Conservation (phyloP, 2,329 filamentous ascomycete species). For the Fusarium sp. region DNA sequence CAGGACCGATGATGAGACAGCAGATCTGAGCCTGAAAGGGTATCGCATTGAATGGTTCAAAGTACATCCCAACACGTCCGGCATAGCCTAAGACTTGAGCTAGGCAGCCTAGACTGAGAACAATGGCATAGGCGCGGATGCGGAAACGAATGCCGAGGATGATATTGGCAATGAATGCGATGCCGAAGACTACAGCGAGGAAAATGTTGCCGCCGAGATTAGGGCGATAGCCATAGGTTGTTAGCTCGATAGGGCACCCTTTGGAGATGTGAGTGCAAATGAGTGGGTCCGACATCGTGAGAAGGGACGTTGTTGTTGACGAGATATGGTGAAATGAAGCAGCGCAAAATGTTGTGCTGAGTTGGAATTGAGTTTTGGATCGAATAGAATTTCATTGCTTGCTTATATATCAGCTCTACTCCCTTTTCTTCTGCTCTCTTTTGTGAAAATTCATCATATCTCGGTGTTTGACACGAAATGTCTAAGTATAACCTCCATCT, state of each 20-base stretch:
- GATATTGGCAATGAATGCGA: not conserved
- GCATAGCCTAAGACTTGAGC: not conserved
- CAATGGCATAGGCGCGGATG: constrained; percentile 5
- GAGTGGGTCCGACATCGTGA: not conserved
- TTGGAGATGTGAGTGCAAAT: not conserved
- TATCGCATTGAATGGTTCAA: not conserved
- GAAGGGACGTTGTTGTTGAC: not conserved
- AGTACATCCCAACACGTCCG: constrained; percentile 8
- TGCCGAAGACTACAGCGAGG: not conserved
- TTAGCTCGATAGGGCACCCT: not conserved
- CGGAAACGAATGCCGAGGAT: not conserved
- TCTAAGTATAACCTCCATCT: not conserved
- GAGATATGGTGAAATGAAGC: not conserved
- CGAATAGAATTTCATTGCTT: too few relatives aligned
- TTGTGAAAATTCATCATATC: not conserved
- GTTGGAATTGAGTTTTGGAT: too few relatives aligned
- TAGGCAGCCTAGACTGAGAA: not conserved
- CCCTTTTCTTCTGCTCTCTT: not conserved
- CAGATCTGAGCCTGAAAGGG: constrained; percentile 6
- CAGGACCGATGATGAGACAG: constrained; percentile 10
- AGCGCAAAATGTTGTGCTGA: not conserved
- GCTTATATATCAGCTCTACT: not conserved
- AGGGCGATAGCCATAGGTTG: not conserved
- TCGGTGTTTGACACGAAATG: not conserved
- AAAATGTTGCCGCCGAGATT: not conserved